A percentile compares a stretch with the other conserved stretches of the same genome.
Conservation (phyloP, 305 asterid genomes). For the Fraxinus ornus region DNA sequence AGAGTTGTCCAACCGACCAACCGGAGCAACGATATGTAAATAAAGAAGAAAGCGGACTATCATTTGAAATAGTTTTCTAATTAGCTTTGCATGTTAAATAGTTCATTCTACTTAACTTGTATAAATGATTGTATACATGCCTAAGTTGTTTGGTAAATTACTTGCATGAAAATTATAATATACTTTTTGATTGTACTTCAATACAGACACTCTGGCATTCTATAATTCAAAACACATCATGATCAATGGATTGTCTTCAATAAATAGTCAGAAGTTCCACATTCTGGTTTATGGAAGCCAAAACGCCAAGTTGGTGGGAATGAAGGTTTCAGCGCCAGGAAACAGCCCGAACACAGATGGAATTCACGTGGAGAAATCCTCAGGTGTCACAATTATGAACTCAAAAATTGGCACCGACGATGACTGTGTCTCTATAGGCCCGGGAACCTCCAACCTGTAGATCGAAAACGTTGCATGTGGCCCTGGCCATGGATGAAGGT, state of each 20-base stretch:
- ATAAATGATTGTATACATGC: background rate
- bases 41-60: background rate
- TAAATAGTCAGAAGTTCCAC: slow-evolving; percentile 67
- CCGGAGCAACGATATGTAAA: slow-evolving; percentile 44
- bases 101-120: background rate
- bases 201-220: slow-evolving; percentile 54
- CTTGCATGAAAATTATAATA: background rate
- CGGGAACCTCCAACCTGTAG: background rate
- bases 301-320: slow-evolving; percentile 29
- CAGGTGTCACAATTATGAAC: slow-evolving; percentile 43
- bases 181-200: background rate
- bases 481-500: slow-evolving; percentile 3
- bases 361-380: slow-evolving; percentile 42
- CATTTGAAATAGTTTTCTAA: background rate
- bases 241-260: slow-evolving; percentile 45
- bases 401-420: slow-evolving; percentile 21
- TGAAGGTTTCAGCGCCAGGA: slow-evolving; percentile 42
- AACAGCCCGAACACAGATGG: slow-evolving; percentile 73
- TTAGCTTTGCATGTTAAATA: too few species aligned
- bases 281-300: slow-evolving; percentile 48
- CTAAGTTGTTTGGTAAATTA: too few species aligned
- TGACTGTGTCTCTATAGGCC: slow-evolving; percentile 4
- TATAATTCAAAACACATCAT: slow-evolving; percentile 56
- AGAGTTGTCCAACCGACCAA: slow-evolving; percentile 44
- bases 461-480: background rate